Percentiles rank a stretch among this genome's conserved stretches.
Evolutionary conservation across 371 early-diverging fungal species (phyloP).

Genomic region (Mortierella sp.): DNA sequence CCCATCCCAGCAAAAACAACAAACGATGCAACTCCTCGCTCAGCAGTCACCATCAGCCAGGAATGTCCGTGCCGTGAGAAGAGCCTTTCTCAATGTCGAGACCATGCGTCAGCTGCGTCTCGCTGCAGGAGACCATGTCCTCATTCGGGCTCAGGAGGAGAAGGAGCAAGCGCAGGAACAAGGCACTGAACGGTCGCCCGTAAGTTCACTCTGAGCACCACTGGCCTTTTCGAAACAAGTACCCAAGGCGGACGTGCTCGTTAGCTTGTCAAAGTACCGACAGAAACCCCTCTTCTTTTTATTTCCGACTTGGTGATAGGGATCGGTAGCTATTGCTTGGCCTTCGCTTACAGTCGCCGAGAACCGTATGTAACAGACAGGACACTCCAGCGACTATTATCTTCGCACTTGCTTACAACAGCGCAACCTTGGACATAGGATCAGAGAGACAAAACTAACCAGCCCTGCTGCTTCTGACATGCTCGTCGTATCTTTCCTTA

Average conservation of each 20-base stretch:
- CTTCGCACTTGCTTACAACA: not conserved
- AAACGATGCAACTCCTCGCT: constrained; percentile 46
- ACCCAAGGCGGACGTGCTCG: no score
- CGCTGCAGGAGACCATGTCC: constrained; percentile 69
- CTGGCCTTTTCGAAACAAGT: no score
- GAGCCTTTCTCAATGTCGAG: constrained; percentile 64
- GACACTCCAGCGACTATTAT: not conserved
- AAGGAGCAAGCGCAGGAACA: not conserved
- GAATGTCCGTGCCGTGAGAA: constrained; percentile 54
- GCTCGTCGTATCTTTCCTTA: not conserved
- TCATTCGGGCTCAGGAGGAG: constrained; percentile 39
- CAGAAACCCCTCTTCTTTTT: not conserved
- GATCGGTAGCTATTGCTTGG: constrained; percentile 63
- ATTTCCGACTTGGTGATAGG: constrained; percentile 22
- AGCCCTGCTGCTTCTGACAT: not conserved
- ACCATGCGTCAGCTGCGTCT: constrained; percentile 62
- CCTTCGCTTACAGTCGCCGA: constrained; percentile 60
- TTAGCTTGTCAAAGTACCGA: not conserved
- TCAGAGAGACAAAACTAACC: not conserved
- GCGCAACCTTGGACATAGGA: not conserved
- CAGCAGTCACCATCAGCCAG: constrained; percentile 55
- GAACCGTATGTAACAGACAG: constrained; percentile 40
- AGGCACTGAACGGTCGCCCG: constrained; percentile 25
- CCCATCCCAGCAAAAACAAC: not conserved
- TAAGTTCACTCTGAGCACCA: not conserved